phyloP scores from a whole-genome alignment of 768 basidiomycete species.

The Tricholoma terreum region DNA sequence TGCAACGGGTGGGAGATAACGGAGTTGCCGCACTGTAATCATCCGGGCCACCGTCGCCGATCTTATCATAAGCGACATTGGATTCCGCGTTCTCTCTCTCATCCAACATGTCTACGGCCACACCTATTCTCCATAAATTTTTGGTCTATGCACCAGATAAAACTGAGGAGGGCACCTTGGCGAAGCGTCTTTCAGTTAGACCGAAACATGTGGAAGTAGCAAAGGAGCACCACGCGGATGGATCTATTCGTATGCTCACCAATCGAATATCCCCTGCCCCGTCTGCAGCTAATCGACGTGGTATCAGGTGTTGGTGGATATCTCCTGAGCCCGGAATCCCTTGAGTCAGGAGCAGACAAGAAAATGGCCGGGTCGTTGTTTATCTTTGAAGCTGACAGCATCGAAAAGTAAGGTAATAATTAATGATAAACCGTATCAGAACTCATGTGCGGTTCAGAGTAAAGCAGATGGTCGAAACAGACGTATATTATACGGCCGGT shows the following conservation, averaged over 20 bases:
- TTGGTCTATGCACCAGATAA: conserved; percentile 68
- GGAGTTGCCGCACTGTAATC: too few species aligned
- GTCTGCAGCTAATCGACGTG: background rate
- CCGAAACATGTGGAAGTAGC: conserved; percentile 47
- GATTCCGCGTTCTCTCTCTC: background rate
- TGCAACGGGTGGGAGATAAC: too few species aligned
- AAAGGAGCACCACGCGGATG: conserved; percentile 37
- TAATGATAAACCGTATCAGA: background rate
- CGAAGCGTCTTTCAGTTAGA: conserved; percentile 56
- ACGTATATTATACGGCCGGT: conserved; percentile 41
- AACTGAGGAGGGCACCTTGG: conserved; percentile 54
- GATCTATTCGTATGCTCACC: conserved; percentile 46
- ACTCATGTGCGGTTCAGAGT: conserved; percentile 29
- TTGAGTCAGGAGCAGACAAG: conserved; percentile 42
- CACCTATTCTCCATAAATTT: conserved; percentile 30
- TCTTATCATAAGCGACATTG: too few species aligned
- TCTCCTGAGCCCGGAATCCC: conserved; percentile 56
- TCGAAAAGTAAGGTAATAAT: conserved; percentile 39
- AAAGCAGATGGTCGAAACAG: conserved; percentile 35
- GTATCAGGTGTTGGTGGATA: conserved; percentile 54
- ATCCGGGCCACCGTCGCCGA: too few species aligned
- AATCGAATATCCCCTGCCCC: conserved; percentile 1
- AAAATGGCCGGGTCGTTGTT: conserved; percentile 63
- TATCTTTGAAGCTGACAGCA: conserved; percentile 49
- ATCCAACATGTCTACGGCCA: background rate